Conservation (phyloP, 2,329 filamentous ascomycete genomes). For the Hypomyces rosellus region DNA sequence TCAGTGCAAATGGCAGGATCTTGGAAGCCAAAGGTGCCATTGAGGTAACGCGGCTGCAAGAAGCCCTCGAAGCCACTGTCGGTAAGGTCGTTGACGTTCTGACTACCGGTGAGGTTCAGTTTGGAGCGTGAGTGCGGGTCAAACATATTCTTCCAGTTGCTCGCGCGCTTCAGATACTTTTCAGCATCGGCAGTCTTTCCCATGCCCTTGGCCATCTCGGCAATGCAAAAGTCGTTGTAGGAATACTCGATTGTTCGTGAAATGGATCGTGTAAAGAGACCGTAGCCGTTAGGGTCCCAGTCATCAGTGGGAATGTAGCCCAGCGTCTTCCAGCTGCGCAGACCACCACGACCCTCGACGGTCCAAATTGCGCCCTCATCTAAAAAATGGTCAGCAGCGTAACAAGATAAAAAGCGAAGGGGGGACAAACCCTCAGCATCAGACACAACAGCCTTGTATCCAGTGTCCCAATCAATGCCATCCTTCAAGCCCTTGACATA, state of each 20-base stretch:
- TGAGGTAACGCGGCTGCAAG: slow-evolving; percentile 59
- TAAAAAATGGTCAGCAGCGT: slow-evolving; percentile 4
- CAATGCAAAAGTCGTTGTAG: slow-evolving; percentile 71
- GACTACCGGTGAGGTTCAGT: slow-evolving; percentile 34
- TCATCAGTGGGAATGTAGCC: slow-evolving; percentile 69
- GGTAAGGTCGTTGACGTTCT: slow-evolving; percentile 43
- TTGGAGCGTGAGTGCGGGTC: slow-evolving; percentile 27
- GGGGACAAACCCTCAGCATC: slow-evolving; percentile 58
- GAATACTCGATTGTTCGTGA: slow-evolving; percentile 73
- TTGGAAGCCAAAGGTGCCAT: slow-evolving; percentile 62
- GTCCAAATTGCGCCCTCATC: slow-evolving; percentile 56
- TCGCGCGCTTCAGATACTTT: slow-evolving; percentile 56
- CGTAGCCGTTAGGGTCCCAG: slow-evolving; percentile 55
- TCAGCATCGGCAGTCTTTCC: slow-evolving; percentile 44
- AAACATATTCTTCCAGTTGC: slow-evolving; percentile 66
- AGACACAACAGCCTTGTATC: slow-evolving; percentile 65
- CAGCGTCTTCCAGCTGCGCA: slow-evolving; percentile 63
- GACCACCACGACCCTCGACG: slow-evolving; percentile 63
- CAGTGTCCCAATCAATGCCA: slow-evolving; percentile 62
- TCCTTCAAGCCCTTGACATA: slow-evolving; percentile 62
- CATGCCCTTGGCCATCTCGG: slow-evolving; percentile 53
- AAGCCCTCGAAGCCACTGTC: slow-evolving; percentile 46
- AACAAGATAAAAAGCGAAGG: accelerated
- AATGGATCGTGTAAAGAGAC: slow-evolving; percentile 61
- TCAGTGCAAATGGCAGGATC: slow-evolving; percentile 42